phyloP scores from a whole-genome alignment of 2,329 filamentous ascomycete species.

The Colletotrichum costaricense region DNA sequence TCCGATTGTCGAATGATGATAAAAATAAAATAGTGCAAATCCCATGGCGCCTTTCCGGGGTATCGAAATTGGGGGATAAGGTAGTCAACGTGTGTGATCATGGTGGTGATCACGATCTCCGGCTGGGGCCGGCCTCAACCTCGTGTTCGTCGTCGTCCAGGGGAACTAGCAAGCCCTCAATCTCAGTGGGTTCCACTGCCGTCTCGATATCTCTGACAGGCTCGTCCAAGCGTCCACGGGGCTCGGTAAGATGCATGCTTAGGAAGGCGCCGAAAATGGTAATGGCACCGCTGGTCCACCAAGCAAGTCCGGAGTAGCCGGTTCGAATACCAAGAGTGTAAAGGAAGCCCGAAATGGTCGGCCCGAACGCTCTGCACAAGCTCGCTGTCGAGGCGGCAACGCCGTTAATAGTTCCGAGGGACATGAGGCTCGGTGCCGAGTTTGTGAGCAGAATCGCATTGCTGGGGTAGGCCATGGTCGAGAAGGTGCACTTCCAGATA shows the following conservation, averaged over 20 bases:
- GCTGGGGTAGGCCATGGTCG: conserved; percentile 90
- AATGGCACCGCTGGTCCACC: conserved; percentile 89
- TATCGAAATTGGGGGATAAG: neutral
- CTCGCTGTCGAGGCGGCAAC: conserved; percentile 92
- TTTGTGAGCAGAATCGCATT: conserved; percentile 92
- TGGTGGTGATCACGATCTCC: conserved; percentile 1
- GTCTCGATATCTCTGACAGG: conserved; percentile 54
- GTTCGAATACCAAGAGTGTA: conserved; percentile 83
- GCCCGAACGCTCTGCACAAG: conserved; percentile 87
- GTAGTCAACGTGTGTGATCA: neutral
- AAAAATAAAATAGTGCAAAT: neutral
- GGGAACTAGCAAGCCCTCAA: conserved; percentile 20
- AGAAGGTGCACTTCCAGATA: conserved; percentile 92
- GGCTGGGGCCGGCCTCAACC: conserved; percentile 24
- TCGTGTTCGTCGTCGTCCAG: conserved; percentile 15
- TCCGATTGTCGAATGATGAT: conserved; percentile 17
- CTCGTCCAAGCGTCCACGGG: conserved; percentile 57
- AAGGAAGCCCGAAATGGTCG: conserved; percentile 86
- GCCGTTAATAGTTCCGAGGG: conserved; percentile 93
- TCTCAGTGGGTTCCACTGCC: conserved; percentile 39
- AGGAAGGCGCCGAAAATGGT: conserved; percentile 80
- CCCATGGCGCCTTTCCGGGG: neutral
- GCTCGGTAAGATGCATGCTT: conserved; percentile 80
- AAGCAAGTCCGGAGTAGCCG: conserved; percentile 88
- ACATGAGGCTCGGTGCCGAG: conserved; percentile 83